Evolutionary conservation across 768 basidiomycete genomes (phyloP), one percentile per base, ranked within the genome.

Genomic region (Dioszegia hungarica): DNA sequence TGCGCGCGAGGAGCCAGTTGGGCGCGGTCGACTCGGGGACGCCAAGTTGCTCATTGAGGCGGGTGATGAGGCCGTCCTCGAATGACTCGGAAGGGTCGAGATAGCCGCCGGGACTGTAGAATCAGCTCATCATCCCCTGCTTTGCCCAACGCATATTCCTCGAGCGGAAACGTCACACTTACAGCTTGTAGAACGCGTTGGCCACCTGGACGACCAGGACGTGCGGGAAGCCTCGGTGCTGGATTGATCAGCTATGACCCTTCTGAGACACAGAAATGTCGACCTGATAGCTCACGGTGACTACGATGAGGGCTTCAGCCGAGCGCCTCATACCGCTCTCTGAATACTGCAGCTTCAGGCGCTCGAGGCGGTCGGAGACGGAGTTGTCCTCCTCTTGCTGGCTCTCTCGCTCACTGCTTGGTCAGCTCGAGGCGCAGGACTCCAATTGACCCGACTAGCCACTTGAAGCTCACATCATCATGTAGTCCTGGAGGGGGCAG

Each of bases 131-230:
- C n/a, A n/a, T 29, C 17, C 25, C 28, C 46, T n/a, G 5, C 19
- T 12, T 41, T 36, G 34, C 34, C 34, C 34, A 17, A n/a, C n/a
- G n/a, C n/a, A n/a, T n/a, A n/a, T n/a, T n/a, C n/a, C n/a, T n/a
- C n/a, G n/a, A n/a, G n/a, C n/a, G n/a, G n/a, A n/a, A n/a, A n/a
- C n/a, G n/a, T n/a, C n/a, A n/a, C 6, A 80, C 87, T 68, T 67
- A 91, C 90, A 99, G 84, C 77, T 98, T 97, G 82, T 97, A 98
- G 77, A 98, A 99, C 15, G 92, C 91, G 75, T 95, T 97, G 20
- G 93, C 95, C 72, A 99, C 95, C 73, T 98, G 95, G 5, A 97
- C 83, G 86, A 98, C 92, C 63, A 99, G 84, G 60, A 98, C 90
- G 70, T 99, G 94, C 1, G 94, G 93, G 70, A 94, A 90, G 0